phyloP scores from a whole-genome alignment of 768 basidiomycete genomes.

The Phallus indusiatus region DNA sequence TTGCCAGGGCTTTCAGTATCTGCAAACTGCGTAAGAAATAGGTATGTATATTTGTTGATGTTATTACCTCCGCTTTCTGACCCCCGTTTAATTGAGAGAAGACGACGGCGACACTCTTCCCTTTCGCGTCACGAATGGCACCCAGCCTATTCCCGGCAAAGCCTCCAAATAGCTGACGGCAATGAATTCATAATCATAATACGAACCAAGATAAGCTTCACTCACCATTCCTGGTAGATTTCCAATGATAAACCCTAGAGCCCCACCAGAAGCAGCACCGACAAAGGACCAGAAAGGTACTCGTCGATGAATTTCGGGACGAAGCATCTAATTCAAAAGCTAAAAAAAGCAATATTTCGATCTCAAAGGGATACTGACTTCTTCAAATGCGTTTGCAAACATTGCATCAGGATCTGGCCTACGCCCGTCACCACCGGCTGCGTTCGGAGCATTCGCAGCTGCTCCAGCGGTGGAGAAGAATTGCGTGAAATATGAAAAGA shows the following conservation, averaged over 20 bases:
- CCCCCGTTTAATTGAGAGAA: slow-evolving; percentile 65
- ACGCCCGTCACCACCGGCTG: slow-evolving; percentile 20
- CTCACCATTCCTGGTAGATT: slow-evolving; percentile 74
- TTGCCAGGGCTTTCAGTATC: slow-evolving; percentile 73
- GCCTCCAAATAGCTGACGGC: slow-evolving; percentile 50
- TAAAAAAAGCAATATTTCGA: not conserved
- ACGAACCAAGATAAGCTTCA: not conserved
- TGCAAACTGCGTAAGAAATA: slow-evolving; percentile 21
- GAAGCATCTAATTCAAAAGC: slow-evolving; percentile 42
- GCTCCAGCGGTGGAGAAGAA: slow-evolving; percentile 49
- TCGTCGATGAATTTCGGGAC: slow-evolving; percentile 69
- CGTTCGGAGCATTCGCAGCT: slow-evolving; percentile 13
- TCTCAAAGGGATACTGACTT: slow-evolving; percentile 38
- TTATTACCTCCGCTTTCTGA: slow-evolving; percentile 79
- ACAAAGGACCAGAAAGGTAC: slow-evolving; percentile 69
- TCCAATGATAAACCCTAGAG: slow-evolving; percentile 43
- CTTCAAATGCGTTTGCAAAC: slow-evolving; percentile 88
- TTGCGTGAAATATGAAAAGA: slow-evolving; percentile 67
- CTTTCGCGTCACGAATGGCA: slow-evolving; percentile 88
- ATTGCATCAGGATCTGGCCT: slow-evolving; percentile 72
- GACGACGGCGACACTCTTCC: slow-evolving; percentile 85
- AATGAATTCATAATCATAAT: not conserved
- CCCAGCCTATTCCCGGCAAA: slow-evolving; percentile 87
- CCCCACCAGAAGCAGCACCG: slow-evolving; percentile 62
- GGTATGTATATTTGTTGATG: not conserved